Evolutionary conservation across 2,329 filamentous ascomycete species (phyloP).

Genomic region (Epicoccum sorghinum): DNA sequence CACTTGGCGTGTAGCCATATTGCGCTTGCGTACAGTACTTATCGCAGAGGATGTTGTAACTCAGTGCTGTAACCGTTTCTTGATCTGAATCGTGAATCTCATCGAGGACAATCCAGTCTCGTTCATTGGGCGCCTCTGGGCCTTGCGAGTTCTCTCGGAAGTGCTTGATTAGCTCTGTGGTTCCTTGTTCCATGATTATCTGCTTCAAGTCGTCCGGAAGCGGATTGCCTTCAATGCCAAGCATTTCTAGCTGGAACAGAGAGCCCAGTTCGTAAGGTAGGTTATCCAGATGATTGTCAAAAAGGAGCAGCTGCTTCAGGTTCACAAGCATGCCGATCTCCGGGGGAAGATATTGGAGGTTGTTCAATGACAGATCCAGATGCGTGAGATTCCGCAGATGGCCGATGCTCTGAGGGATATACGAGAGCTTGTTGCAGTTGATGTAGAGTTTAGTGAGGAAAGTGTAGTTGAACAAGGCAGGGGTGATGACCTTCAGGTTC

Average conservation of each 20-base stretch:
- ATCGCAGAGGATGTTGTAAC: slow-evolving; percentile 96
- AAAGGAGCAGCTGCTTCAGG: slow-evolving; percentile 81
- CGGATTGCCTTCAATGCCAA: slow-evolving; percentile 93
- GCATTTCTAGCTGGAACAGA: slow-evolving; percentile 82
- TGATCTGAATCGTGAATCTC: slow-evolving; percentile 58
- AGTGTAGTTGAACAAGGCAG: slow-evolving; percentile 79
- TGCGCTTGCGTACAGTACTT: slow-evolving; percentile 83
- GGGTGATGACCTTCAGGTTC: slow-evolving; percentile 81
- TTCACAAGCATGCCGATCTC: slow-evolving; percentile 98
- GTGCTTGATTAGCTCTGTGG: slow-evolving; percentile 79
- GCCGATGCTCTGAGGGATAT: slow-evolving; percentile 81
- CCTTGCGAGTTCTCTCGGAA: slow-evolving; percentile 84
- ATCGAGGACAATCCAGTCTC: slow-evolving; percentile 77
- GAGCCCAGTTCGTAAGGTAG: slow-evolving; percentile 89
- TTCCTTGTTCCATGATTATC: slow-evolving; percentile 85
- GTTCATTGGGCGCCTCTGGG: slow-evolving; percentile 75
- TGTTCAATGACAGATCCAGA: slow-evolving; percentile 88
- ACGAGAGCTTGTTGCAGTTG: slow-evolving; percentile 86
- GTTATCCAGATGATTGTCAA: slow-evolving; percentile 85
- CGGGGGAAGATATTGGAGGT: slow-evolving; percentile 78
- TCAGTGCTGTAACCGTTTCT: slow-evolving; percentile 81
- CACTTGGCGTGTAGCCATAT: slow-evolving; percentile 88
- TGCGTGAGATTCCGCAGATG: slow-evolving; percentile 79
- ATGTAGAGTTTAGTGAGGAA: slow-evolving; percentile 94
- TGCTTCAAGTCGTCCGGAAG: slow-evolving; percentile 77